Conservation (phyloP, 1,139 yeast species). For the Blastobotrys buckinghamii region DNA sequence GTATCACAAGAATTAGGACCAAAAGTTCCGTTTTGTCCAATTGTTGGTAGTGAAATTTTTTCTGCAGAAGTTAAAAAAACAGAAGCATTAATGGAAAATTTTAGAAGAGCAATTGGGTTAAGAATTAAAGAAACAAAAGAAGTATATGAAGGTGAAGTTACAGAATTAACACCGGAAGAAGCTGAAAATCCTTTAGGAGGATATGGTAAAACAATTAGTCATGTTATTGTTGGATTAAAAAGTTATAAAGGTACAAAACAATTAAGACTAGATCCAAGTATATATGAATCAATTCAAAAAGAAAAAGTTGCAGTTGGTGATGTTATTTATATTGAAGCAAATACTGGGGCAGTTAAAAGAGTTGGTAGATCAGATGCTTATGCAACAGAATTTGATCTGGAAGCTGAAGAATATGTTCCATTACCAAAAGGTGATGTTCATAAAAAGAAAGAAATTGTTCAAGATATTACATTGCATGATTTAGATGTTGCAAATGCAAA, state of each 20-base stretch:
- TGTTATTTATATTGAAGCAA: slow-evolving; percentile 93
- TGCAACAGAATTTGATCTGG: slow-evolving; percentile 96
- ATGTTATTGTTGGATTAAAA: slow-evolving; percentile 89
- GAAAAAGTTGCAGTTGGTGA: slow-evolving; percentile 94
- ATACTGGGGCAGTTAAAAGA: slow-evolving; percentile 95
- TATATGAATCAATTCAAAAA: slow-evolving; percentile 92
- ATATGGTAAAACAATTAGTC: slow-evolving; percentile 92
- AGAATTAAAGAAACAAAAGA: slow-evolving; percentile 96
- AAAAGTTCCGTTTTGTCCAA: slow-evolving; percentile 96
- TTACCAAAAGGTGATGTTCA: slow-evolving; percentile 98
- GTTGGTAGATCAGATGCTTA: slow-evolving; percentile 98
- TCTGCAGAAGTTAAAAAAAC: slow-evolving; percentile 98
- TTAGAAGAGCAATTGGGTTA: slow-evolving; percentile 92
- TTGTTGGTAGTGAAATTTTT: slow-evolving; percentile 90
- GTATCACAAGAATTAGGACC: slow-evolving; percentile 97
- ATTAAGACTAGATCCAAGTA: slow-evolving; percentile 87
- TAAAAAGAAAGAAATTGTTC: slow-evolving; percentile 96
- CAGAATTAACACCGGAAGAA: slow-evolving; percentile 94
- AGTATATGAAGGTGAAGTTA: slow-evolving; percentile 97
- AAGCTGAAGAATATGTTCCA: slow-evolving; percentile 98
- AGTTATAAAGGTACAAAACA: slow-evolving; percentile 95
- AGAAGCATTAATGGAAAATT: slow-evolving; percentile 94
- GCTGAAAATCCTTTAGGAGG: slow-evolving; percentile 97
- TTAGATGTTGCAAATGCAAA: slow-evolving; percentile 93
- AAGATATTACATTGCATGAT: slow-evolving; percentile 94